Evolutionary conservation across 805 yeast genomes (phyloP).

Genomic region (Ogataea pilisensis): DNA sequence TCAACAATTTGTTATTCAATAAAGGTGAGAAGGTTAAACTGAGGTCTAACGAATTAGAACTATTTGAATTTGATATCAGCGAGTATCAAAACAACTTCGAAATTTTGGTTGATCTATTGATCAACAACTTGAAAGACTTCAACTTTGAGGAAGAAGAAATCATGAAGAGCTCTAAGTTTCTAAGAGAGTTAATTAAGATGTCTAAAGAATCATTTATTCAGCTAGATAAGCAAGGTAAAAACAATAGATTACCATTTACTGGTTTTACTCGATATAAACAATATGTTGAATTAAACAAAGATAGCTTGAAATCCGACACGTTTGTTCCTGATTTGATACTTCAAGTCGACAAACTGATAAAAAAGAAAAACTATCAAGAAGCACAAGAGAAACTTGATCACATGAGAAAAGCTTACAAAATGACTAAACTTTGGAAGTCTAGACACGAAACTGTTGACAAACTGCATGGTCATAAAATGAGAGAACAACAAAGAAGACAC

Average conservation of each 20-base stretch:
- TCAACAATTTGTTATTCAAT: conserved; percentile 32
- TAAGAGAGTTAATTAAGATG: conserved; percentile 20
- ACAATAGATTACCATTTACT: conserved; percentile 2
- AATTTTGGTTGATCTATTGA: conserved; percentile 18
- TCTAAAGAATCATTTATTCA: conserved; percentile 22
- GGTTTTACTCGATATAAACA: conserved; percentile 8
- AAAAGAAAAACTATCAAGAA: conserved; percentile 28
- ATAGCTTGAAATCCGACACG: not conserved
- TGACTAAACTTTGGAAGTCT: conserved; percentile 36
- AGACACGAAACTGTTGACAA: conserved; percentile 25
- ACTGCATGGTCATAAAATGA: conserved; percentile 28
- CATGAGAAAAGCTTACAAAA: conserved; percentile 34
- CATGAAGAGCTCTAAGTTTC: conserved; percentile 15
- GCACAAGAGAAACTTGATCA: conserved; percentile 36
- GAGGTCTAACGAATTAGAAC: conserved; percentile 15
- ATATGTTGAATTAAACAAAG: conserved; percentile 2
- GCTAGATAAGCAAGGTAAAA: conserved; percentile 5
- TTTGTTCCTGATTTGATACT: conserved; percentile 13
- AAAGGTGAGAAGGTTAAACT: conserved; percentile 16
- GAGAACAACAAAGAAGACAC: conserved; percentile 31
- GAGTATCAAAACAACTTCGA: conserved; percentile 24
- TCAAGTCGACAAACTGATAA: conserved; percentile 15
- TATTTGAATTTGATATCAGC: conserved; percentile 15
- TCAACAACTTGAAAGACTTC: conserved; percentile 13
- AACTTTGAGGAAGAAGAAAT: conserved; percentile 21